Percentiles rank a stretch among this genome's conserved stretches.
These are phyloP conservation scores for Musa schizocarpa DNA, from an alignment of 176 grass and related monocot genomes.

Conservation along the genomic window DNA sequence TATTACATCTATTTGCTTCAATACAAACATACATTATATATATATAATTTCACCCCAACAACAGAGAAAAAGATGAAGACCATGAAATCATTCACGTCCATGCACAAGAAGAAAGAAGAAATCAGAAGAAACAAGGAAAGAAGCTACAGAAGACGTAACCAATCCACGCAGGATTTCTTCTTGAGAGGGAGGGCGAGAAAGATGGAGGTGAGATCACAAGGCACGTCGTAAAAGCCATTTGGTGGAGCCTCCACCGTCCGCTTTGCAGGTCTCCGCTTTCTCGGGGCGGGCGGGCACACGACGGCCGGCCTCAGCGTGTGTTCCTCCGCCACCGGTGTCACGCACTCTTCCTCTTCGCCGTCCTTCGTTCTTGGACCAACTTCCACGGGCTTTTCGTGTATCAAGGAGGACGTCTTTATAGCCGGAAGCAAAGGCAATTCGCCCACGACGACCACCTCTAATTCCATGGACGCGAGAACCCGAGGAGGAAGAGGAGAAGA, in stretches of 20 bases:
- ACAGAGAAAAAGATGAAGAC: too few relatives aligned
- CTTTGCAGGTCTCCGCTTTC: background rate
- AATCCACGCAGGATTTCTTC: conserved; percentile 17
- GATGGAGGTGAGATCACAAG: conserved; percentile 19
- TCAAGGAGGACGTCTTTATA: background rate
- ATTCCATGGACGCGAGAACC: background rate
- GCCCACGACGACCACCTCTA: background rate
- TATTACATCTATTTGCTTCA: too few relatives aligned
- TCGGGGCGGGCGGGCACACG: background rate
- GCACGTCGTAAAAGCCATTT: conserved; percentile 1
- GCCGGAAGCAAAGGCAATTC: background rate
- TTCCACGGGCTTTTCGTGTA: background rate
- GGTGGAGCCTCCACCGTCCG: conserved; percentile 12
- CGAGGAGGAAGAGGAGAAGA: background rate
- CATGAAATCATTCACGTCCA: too few relatives aligned
- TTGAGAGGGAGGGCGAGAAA: conserved; percentile 25
- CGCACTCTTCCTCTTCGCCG: conserved; percentile 16
- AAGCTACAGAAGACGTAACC: background rate
- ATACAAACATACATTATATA: too few relatives aligned
- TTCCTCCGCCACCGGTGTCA: conserved; percentile 29
- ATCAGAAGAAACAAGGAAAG: background rate
- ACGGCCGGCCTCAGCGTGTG: conserved; percentile 9
- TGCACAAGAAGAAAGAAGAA: too few relatives aligned
- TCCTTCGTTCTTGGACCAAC: background rate
- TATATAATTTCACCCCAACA: too few relatives aligned